Base-by-base conservation (phyloP, 1,139 yeast species). In the Candida gigantensis region DNA sequence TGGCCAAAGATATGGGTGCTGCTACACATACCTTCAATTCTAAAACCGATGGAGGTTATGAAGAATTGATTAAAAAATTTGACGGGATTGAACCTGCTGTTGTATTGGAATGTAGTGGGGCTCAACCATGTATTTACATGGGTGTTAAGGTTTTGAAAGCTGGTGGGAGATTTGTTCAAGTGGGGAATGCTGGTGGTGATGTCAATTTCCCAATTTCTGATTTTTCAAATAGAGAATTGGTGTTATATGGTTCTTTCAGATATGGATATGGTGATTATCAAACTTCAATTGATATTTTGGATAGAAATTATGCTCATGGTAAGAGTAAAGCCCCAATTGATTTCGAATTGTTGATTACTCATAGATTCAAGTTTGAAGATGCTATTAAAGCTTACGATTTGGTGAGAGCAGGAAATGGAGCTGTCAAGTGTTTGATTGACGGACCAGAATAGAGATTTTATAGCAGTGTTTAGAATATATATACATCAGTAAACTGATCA, bases 331-430 rank as follows among this genome's bases (percentile, higher is more conserved):
- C 65, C 2, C 52, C 53, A 26, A 58, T 71, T 40, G 74, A 71
- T 47, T 71, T 66, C 41, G 76, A 71, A 45, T 68, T 75, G 33
- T 71, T 90, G 48, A 81, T 90, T 50, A 86, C 96, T 9, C 92
- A 88, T 60, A 74, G 84, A 51, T 87, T 77, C 69, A 60, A 72
- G 37, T 85, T 87, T 52, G 74, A 77, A 33, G 84, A 89, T 38
- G 92, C 96, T 18, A 75, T 78, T 43, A 75, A 81, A 51, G 97
- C 97, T 3, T 90, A 87, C 60, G 84, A 85, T 44, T 71, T 77
- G 39, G 85, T 82, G 28, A 72, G 71, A 50, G 60, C 63, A 8
- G 75, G 76, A 15, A 52, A 52, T 28, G 74, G 68, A 23, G 64
- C 71, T 39, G 73, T 71, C 39, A 71, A 71, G 52, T 63, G 71